Base-by-base conservation (phyloP, 208 protist genomes). In the Vickermania ingenoplastis region DNA sequence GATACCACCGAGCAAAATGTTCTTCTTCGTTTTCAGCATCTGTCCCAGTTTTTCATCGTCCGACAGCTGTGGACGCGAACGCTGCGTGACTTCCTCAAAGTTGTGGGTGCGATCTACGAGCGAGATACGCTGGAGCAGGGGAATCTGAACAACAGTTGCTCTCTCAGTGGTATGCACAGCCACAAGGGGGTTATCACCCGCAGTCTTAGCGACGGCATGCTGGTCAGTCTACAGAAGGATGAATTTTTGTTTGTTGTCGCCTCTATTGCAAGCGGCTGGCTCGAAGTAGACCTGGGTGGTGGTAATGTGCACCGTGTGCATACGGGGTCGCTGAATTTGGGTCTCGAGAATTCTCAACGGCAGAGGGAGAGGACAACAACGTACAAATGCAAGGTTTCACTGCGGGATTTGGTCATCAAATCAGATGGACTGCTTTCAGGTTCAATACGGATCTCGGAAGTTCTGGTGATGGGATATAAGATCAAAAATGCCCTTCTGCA, bases 361-460 rank as follows among this genome's bases (percentile, higher is more conserved):
- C 7, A 17, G 17, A 17, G 36, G 11, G 36, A 45, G 17, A 7
- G 36, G 7, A 45, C 36, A 45, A 17, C 17, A 17, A 73, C 71
- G n/a, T 61, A 57, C 45, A 54, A 73, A 24, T 59, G 82, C 31
- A 51, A 73, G 14, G 59, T 55, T 14, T 66, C 60, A 36, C 59
- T 83, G 31, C 61, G 53, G 3, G 73, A 75, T 31, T 53, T 83
- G 21, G 62, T 67, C 22, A 69, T 91, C 14, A 79, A 75, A 28
- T 89, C 80, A 25, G 88, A 95, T 23, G 88, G 88, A 14, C 80
- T 88, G 28, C 73, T 95, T 49, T 79, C 81, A 1, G 88, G 88
- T 17, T 60, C 73, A 21, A 73, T 75, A n/a, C 62, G 65, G n/a
- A 63, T 95, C 11, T 69, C 75, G 2, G 71, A 57, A 28, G 52